phyloP scores from a whole-genome alignment of 352 stramenopile species.

The Phytophthora rubi region DNA sequence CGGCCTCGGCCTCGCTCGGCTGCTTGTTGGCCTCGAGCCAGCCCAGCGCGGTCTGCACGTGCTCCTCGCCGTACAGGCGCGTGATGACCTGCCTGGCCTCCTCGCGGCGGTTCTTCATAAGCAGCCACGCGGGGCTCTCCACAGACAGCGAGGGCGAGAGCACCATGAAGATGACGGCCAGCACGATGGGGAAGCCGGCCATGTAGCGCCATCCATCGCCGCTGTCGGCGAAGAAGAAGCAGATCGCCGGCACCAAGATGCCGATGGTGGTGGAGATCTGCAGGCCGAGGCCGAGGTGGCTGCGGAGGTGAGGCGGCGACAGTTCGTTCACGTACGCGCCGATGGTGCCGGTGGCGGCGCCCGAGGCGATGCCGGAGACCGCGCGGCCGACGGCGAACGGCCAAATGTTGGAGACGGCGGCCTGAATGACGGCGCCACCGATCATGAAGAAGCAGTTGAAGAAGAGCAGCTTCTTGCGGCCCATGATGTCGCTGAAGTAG shows the following conservation, averaged over 20 bases:
- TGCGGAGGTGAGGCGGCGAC: slow-evolving; percentile 29
- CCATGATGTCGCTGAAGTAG: slow-evolving; percentile 38
- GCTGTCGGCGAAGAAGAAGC: slow-evolving; percentile 27
- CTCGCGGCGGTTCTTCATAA: slow-evolving; percentile 2
- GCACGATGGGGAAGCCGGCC: slow-evolving; percentile 53
- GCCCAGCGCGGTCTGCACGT: slow-evolving; percentile 16
- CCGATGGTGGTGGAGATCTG: slow-evolving; percentile 41
- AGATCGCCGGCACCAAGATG: slow-evolving; percentile 32
- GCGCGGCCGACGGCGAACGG: slow-evolving; percentile 39
- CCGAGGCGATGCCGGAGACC: slow-evolving; percentile 21
- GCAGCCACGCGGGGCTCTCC: slow-evolving; percentile 25
- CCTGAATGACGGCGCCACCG: slow-evolving; percentile 43
- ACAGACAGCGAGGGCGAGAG: slow-evolving; percentile 28
- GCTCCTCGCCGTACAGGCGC: slow-evolving; percentile 29
- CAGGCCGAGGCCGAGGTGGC: slow-evolving; percentile 33
- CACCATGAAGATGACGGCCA: slow-evolving; percentile 46
- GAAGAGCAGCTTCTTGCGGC: slow-evolving; percentile 30
- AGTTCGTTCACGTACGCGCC: slow-evolving; percentile 16
- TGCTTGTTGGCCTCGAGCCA: slow-evolving; percentile 24
- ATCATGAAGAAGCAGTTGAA: slow-evolving; percentile 39
- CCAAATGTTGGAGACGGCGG: slow-evolving; percentile 34
- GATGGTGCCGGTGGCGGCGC: slow-evolving; percentile 14
- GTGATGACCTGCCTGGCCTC: slow-evolving; percentile 25
- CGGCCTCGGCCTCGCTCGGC: slow-evolving; percentile 11
- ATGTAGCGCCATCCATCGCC: slow-evolving; percentile 53